Conservation (phyloP, 805 yeast species). For the Ogataea pilisensis region DNA sequence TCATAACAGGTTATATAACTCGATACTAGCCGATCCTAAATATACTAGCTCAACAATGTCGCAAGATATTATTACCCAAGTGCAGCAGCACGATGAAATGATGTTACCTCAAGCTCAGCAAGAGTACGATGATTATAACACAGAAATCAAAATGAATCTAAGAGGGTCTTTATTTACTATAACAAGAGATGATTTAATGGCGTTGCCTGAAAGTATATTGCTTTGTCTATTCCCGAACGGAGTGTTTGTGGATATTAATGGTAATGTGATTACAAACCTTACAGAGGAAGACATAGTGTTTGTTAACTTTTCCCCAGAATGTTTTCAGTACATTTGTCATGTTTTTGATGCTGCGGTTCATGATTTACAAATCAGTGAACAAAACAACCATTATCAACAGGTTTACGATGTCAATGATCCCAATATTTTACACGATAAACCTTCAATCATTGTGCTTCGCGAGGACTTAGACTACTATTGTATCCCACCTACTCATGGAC, state of each 20-base stretch:
- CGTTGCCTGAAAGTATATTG: slow-evolving; percentile 84
- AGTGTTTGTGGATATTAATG: slow-evolving; percentile 72
- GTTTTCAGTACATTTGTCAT: slow-evolving; percentile 78
- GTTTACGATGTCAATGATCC: slow-evolving; percentile 40
- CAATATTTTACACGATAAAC: slow-evolving; percentile 69
- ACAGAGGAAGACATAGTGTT: slow-evolving; percentile 76
- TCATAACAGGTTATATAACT: too few species aligned
- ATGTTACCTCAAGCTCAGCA: slow-evolving; percentile 15
- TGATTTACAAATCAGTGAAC: slow-evolving; percentile 46
- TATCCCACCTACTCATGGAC: slow-evolving; percentile 66
- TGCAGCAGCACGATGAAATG: slow-evolving; percentile 33
- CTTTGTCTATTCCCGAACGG: slow-evolving; percentile 89
- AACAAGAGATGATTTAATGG: slow-evolving; percentile 84
- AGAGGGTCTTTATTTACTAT: slow-evolving; percentile 72
- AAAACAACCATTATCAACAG: slow-evolving; percentile 22
- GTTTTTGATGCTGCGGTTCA: slow-evolving; percentile 66
- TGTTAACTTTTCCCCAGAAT: slow-evolving; percentile 82
- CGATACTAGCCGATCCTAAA: not conserved
- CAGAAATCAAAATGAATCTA: slow-evolving; percentile 71
- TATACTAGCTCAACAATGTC: slow-evolving; percentile 16
- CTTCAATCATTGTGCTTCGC: slow-evolving; percentile 84
- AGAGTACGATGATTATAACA: slow-evolving; percentile 47
- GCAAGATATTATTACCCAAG: slow-evolving; percentile 66
- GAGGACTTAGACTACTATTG: slow-evolving; percentile 95
- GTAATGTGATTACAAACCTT: slow-evolving; percentile 72